A percentile compares a stretch with the other conserved stretches of the same genome.
phyloP scores from a whole-genome alignment of 208 protist species.

The Angomonas deanei region DNA sequence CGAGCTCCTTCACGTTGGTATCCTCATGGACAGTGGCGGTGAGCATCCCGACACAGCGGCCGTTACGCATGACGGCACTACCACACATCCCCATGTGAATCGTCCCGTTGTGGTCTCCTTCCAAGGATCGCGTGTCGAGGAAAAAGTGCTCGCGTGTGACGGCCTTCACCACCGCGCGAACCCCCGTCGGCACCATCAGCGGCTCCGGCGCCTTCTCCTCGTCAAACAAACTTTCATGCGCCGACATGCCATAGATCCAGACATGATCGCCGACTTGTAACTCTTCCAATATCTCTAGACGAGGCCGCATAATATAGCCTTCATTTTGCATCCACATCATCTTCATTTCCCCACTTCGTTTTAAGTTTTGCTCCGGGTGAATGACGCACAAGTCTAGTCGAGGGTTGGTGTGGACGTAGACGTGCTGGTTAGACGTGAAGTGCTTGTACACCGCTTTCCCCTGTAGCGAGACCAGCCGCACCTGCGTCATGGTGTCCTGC shows the following conservation, averaged over 20 bases:
- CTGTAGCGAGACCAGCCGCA: conserved; percentile 74
- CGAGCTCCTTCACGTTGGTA: conserved; percentile 69
- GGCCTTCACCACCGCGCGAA: conserved; percentile 69
- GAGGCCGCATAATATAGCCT: conserved; percentile 70
- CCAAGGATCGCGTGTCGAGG: conserved; percentile 69
- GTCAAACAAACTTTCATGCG: conserved; percentile 85
- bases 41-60: conserved; percentile 89
- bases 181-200: conserved; percentile 85
- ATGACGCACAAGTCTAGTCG: conserved; percentile 83
- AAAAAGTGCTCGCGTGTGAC: conserved; percentile 88
- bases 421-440: conserved; percentile 88
- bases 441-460: conserved; percentile 81
- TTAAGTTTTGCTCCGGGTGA: conserved; percentile 84
- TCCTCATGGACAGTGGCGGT: conserved; percentile 85
- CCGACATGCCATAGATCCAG: conserved; percentile 88
- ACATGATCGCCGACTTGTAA: conserved; percentile 80
- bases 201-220: conserved; percentile 83
- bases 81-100: conserved; percentile 91
- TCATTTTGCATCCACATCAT: conserved; percentile 93
- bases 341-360: conserved; percentile 87
- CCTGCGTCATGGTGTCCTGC: conserved; percentile 82
- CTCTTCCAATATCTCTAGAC: conserved; percentile 67
- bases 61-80: conserved; percentile 82
- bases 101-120: conserved; percentile 54
- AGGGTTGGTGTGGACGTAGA: conserved; percentile 85